Percentiles rank a stretch among this genome's conserved stretches.
phyloP scores from a whole-genome alignment of 352 stramenopile genomes.

The Pythium biforme region DNA sequence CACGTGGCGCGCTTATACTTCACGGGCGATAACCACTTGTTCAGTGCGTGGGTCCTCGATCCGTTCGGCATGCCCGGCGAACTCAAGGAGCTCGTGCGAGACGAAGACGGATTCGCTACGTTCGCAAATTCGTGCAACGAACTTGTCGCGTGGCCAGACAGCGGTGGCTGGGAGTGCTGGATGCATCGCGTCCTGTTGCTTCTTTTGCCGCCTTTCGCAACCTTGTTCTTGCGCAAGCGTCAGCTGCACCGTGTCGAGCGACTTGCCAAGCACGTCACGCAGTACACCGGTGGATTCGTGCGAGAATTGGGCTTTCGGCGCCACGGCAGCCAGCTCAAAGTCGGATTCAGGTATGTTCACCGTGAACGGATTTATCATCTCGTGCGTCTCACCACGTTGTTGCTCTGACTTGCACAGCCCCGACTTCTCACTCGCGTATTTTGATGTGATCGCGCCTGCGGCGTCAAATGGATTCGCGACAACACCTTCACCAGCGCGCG shows the following conservation, averaged over 20 bases:
- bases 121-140: constrained; percentile 79
- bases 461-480: neutral
- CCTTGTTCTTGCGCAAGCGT: constrained; percentile 61
- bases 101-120: constrained; percentile 67
- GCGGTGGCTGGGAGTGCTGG: constrained; percentile 62
- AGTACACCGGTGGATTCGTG: constrained; percentile 74
- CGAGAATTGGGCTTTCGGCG: constrained; percentile 80
- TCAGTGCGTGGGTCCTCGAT: constrained; percentile 64
- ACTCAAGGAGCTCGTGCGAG: constrained; percentile 64
- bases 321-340: constrained; percentile 71
- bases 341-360: constrained; percentile 82
- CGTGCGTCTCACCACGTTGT: neutral
- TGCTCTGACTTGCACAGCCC: constrained; percentile 28
- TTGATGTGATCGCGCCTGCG: constrained; percentile 62
- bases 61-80: constrained; percentile 51
- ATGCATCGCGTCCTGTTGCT: constrained; percentile 53
- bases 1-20: constrained; percentile 79
- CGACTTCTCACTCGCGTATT: constrained; percentile 82
- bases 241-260: constrained; percentile 65
- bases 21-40: constrained; percentile 63
- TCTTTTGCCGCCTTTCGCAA: constrained; percentile 47
- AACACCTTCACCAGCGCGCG: constrained; percentile 15
- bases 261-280: constrained; percentile 62
- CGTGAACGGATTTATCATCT: no score
- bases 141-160: constrained; percentile 53